Percentiles rank a stretch among this genome's conserved stretches.
phyloP scores from a whole-genome alignment of 495 filamentous ascomycete genomes.

The Annulohypoxylon maeteangense region DNA sequence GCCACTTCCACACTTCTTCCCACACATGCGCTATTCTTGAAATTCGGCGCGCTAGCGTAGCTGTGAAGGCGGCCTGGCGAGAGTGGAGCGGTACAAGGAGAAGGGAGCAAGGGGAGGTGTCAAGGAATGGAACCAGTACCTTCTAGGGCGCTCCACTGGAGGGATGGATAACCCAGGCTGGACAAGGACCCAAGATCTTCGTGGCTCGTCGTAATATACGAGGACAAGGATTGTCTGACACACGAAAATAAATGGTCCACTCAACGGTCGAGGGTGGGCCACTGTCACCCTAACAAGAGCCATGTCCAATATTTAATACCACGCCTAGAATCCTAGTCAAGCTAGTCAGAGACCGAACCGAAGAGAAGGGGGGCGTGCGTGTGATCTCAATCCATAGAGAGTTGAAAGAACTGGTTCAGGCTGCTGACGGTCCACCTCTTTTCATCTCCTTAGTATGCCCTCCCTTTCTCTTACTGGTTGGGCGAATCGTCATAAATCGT shows the following conservation, averaged over 20 bases:
- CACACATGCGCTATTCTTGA: constrained; percentile 51
- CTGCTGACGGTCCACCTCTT: constrained; percentile 43
- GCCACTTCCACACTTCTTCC: constrained; percentile 35
- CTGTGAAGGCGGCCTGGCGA: constrained; percentile 48
- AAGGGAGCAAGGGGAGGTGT: constrained; percentile 42
- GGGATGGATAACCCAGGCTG: constrained; percentile 42
- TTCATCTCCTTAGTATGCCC: constrained; percentile 43
- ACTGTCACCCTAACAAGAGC: constrained; percentile 44
- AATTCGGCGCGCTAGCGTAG: constrained; percentile 48
- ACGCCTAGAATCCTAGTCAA: constrained; percentile 40
- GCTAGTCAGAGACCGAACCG: constrained; percentile 39
- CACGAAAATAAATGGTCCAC: constrained; percentile 53
- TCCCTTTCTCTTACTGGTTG: constrained; percentile 39
- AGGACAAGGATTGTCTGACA: constrained; percentile 53
- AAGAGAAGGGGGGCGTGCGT: constrained; percentile 42
- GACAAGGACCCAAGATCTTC: constrained; percentile 46
- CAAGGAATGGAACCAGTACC: constrained; percentile 46
- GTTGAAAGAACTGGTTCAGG: constrained; percentile 36
- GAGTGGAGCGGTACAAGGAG: constrained; percentile 33
- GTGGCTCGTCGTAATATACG: constrained; percentile 51
- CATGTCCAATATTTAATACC: constrained; percentile 50
- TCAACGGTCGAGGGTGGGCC: constrained; percentile 45
- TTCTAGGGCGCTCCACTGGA: constrained; percentile 49
- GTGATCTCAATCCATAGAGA: constrained; percentile 40
- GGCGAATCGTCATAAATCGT: constrained; percentile 51